A percentile compares a stretch with the other conserved stretches of the same genome.
phyloP scores from a whole-genome alignment of 2,329 filamentous ascomycete genomes.

The Trichoderma citrinoviride region DNA sequence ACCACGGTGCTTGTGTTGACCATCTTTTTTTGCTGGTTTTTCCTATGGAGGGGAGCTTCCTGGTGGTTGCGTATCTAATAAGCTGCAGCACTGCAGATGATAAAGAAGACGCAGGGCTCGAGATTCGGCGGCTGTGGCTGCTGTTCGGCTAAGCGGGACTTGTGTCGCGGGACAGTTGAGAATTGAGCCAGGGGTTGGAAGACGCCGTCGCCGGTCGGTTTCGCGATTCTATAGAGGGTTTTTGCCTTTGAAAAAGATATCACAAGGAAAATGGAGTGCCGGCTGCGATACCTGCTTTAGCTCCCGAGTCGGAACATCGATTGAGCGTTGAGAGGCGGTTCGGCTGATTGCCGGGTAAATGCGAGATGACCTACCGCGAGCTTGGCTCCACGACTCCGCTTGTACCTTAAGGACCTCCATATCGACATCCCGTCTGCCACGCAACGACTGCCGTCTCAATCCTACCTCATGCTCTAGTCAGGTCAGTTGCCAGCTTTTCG shows the following conservation, averaged over 20 bases:
- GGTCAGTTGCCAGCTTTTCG: not conserved
- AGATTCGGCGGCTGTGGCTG: not conserved
- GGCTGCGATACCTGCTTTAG: slow-evolving; percentile 14
- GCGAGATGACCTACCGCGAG: not conserved
- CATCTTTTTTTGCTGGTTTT: slow-evolving; percentile 34
- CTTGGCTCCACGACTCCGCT: not conserved
- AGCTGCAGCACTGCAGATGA: slow-evolving; percentile 6
- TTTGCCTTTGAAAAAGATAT: slow-evolving; percentile 6
- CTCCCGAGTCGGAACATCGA: slow-evolving; percentile 23
- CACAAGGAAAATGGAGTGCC: slow-evolving; percentile 20
- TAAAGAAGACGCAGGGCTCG: slow-evolving; percentile 9
- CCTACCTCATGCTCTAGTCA: not conserved
- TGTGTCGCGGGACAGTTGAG: not conserved
- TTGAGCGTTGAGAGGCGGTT: slow-evolving; percentile 19
- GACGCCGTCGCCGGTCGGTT: slow-evolving; percentile 13
- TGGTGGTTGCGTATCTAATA: no score
- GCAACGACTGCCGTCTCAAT: not conserved
- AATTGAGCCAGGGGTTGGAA: slow-evolving; percentile 9
- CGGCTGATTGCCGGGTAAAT: slow-evolving; percentile 28
- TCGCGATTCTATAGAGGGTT: not conserved
- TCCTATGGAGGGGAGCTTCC: slow-evolving; percentile 11
- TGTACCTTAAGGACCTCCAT: not conserved
- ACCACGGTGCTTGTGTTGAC: slow-evolving; percentile 55
- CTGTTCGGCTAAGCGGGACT: not conserved
- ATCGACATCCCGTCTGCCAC: slow-evolving; percentile 5